Percentiles rank a stretch among this genome's conserved stretches.
These are phyloP conservation scores for Pythium aquatile DNA, from an alignment of 352 stramenopile species.

Conservation along the genomic window DNA sequence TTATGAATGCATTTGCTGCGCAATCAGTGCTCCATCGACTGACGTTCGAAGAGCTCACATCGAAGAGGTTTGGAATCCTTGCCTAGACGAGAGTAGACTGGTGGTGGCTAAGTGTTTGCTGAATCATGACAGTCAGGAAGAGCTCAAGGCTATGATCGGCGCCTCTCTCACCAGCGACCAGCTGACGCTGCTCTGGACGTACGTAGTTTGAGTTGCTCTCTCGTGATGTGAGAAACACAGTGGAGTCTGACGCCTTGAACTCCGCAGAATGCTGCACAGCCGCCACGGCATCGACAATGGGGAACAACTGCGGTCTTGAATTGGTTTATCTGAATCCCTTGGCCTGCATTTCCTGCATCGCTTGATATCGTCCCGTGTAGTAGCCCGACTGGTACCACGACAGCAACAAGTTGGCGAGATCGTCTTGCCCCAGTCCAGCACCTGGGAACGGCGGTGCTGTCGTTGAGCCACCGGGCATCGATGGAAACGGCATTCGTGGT, in stretches of 20 bases:
- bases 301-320: background rate
- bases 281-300: constrained; percentile 14
- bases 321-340: constrained; percentile 17
- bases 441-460: background rate
- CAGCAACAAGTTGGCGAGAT: constrained; percentile 68
- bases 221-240: too few species aligned
- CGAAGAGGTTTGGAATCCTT: constrained; percentile 31
- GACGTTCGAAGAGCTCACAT: constrained; percentile 53
- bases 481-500: constrained; percentile 18
- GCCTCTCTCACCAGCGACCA: constrained; percentile 10
- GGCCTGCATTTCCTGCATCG: constrained; percentile 66
- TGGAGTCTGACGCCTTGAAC: background rate
- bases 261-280: constrained; percentile 11
- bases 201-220: background rate
- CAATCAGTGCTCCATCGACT: constrained; percentile 73
- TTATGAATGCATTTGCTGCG: constrained; percentile 60
- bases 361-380: constrained; percentile 76
- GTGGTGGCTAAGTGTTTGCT: background rate
- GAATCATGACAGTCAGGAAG: constrained; percentile 1
- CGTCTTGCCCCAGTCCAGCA: constrained; percentile 29
- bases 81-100: too few species aligned
- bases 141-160: constrained; percentile 1
- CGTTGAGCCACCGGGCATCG: background rate
- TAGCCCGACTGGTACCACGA: constrained; percentile 88
- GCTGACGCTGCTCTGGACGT: constrained; percentile 19